phyloP scores from a whole-genome alignment of 1,139 yeast species.

The Taiozyma onychis region DNA sequence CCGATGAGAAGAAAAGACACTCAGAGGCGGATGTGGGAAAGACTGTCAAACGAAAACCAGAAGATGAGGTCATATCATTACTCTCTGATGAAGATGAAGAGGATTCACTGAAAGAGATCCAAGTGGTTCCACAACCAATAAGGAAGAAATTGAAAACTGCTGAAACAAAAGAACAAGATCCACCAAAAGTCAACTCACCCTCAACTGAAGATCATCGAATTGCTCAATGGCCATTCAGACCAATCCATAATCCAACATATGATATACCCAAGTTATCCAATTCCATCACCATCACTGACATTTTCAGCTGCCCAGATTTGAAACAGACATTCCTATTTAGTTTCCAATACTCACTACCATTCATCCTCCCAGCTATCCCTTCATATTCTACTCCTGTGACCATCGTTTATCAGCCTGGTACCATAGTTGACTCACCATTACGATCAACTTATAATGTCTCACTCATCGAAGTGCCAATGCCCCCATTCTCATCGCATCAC shows the following conservation, averaged over 20 bases:
- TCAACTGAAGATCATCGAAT: not conserved
- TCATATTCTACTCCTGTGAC: constrained; percentile 15
- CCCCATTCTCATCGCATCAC: constrained; percentile 47
- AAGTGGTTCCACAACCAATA: not conserved
- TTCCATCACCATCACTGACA: constrained; percentile 24
- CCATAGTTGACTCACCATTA: constrained; percentile 15
- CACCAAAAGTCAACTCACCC: not conserved
- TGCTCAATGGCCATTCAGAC: constrained; percentile 20
- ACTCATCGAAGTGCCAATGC: constrained; percentile 25
- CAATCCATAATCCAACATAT: constrained; percentile 27
- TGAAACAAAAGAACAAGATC: not conserved
- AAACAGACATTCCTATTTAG: constrained; percentile 26
- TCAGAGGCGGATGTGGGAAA: not conserved
- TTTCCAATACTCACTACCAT: constrained; percentile 28
- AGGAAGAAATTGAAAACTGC: not conserved
- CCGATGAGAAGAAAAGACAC: not conserved
- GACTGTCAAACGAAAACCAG: not conserved
- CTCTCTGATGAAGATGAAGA: constrained; percentile 11
- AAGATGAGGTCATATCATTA: constrained; percentile 4
- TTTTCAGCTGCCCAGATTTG: constrained; percentile 23
- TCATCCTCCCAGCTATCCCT: constrained; percentile 21
- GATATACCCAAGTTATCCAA: constrained; percentile 20
- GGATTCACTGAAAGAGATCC: not conserved
- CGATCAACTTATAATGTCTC: constrained; percentile 15
- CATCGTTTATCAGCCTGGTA: constrained; percentile 28